Base-by-base conservation (phyloP, 78 protist species). In the Salpingoeca rosetta region DNA sequence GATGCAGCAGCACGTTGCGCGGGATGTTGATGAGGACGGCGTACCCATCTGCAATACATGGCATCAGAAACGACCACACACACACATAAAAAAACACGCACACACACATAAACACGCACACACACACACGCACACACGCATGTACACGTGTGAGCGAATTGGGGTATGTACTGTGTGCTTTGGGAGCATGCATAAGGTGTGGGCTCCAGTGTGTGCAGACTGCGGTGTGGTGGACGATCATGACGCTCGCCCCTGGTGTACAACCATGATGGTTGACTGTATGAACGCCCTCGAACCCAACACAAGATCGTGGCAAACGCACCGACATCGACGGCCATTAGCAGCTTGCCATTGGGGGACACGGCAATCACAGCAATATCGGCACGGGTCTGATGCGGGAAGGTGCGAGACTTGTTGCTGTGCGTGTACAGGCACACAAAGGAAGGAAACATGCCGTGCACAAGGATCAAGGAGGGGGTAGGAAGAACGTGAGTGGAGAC, bases 301-400 rank as follows among this genome's bases (percentile, higher is more conserved):
- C 40, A 11, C 25, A 74, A 22, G 10, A 35, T 74, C 72, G 22
- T 35, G 3, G 27, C 39, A 35, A 0, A 28, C 83, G 2, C 57
- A 84, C 87, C 88, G 26, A 44, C 89, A 40, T 92, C 95, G 22
- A 88, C 80, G n/a, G 74, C 25, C 36, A 96, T 36, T 17, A 96
- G 89, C 38, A 93, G 35, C 28, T 22, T 56, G 7, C 90, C 96
- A 86, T 90, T 83, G n/a, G 96, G 97, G 26, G 96, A 92, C 31
- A 96, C 42, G 24, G 90, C 95, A 12, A 96, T 39, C 41, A n/a
- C 65, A 25, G 74, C 40, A 37, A 94, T 85, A 84, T 93, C 88
- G 40, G 31, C 3, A n/a, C 87, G 82, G 42, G 77, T 79, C 87
- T 95, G 93, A 65, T 89, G 44, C 24, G 96, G 94, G 40, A 93